Conservation (phyloP, 768 basidiomycete genomes). For the Suillus subaureus region DNA sequence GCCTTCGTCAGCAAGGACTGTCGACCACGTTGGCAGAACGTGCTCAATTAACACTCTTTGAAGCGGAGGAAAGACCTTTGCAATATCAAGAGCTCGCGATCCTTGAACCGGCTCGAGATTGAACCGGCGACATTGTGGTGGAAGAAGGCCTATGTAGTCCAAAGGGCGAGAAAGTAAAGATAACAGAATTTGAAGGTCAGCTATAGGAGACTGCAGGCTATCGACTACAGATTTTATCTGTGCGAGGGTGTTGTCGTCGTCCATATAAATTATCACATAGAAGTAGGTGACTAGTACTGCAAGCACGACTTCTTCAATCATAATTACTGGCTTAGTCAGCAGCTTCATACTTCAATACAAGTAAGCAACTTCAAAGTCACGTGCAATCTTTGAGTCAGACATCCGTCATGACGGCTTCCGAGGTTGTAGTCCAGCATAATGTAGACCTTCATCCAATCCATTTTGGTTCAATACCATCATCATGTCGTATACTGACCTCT, state of each 20-base stretch:
- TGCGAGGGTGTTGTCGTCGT: constrained; percentile 6
- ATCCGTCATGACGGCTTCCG: not conserved
- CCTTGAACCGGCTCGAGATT: constrained; percentile 40
- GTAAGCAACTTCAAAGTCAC: not conserved
- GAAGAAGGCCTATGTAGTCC: constrained; percentile 56
- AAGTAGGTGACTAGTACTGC: not conserved
- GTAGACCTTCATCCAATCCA: not conserved
- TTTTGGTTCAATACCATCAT: not conserved
- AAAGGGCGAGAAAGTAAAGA: constrained; percentile 61
- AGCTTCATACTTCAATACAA: not conserved
- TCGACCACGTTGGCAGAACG: constrained; percentile 71
- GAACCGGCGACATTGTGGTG: constrained; percentile 52
- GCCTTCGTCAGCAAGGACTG: constrained; percentile 50
- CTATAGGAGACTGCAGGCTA: constrained; percentile 47
- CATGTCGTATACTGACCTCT: not conserved
- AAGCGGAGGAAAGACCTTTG: constrained; percentile 49
- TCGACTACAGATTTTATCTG: constrained; percentile 43
- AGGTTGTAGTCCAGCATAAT: not conserved
- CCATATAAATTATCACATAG: constrained; percentile 2
- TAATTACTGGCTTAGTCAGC: not conserved
- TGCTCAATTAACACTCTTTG: constrained; percentile 67
- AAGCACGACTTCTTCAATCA: no score
- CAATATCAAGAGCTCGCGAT: constrained; percentile 22
- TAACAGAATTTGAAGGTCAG: constrained; percentile 54
- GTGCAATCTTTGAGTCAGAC: not conserved